Base-by-base conservation (phyloP, 495 filamentous ascomycete genomes). In the Lophiotrema nucula region DNA sequence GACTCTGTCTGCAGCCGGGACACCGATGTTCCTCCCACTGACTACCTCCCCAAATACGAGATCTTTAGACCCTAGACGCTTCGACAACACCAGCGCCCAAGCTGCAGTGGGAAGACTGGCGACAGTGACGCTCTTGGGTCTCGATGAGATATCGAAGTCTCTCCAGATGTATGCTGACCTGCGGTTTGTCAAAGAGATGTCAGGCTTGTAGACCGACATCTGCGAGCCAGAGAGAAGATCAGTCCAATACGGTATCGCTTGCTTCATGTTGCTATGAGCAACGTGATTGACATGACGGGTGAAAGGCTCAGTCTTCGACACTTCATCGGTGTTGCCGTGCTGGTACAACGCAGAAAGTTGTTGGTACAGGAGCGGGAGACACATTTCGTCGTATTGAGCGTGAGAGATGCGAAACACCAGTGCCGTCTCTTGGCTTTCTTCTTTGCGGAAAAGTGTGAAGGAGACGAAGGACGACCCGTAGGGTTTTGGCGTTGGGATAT, bases 301-400 rank as follows among this genome's bases (percentile, higher is more conserved):
- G 59, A 83, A 88, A 0, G 83, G 79, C 2, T 73, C 73, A 11
- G 78, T 65, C 16, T 63, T 65, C 1, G 73, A 67, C 4, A 83
- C 65, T 3, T 69, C 57, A 31, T 73, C 68, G n/a, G 78, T 78
- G 42, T 77, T 71, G n/a, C n/a, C n/a, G n/a, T n/a, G n/a, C n/a
- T 35, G 8, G 64, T 84, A 87, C 0, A 73, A 73, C 18, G 73
- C 71, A 31, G 79, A 72, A 24, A 83, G 74, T 11, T 83, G 80
- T 3, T 72, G 62, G 48, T 88, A 76, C 16, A 89, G 79, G 27
- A 75, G 75, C 0, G 85, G 79, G 4, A 90, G 75, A 62, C 80
- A 88, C 0, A 88, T 77, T 31, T 84, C 87, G 60, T 89, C 87
- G 63, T 86, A 90, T 52, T 89, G 87, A 0, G 87, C 84, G 67